These are phyloP conservation scores for Podaxis sp. DNA, from an alignment of 768 basidiomycete species.

Conservation along the genomic window DNA sequence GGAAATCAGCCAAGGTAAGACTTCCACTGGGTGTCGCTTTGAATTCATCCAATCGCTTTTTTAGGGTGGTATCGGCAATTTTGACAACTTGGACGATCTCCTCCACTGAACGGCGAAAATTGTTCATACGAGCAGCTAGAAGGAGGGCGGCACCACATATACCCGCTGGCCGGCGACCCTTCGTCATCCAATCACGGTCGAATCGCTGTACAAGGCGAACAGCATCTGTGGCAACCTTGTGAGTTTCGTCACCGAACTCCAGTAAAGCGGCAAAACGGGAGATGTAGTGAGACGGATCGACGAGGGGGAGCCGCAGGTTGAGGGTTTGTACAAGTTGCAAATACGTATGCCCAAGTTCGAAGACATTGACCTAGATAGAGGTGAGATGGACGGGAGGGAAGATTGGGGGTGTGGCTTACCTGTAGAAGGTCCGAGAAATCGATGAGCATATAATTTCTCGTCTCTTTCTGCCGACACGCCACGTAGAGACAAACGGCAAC, in stretches of 20 bases:
- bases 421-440: conserved; percentile 97
- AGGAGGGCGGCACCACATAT: conserved; percentile 96
- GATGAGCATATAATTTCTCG: conserved; percentile 93
- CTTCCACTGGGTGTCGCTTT: conserved; percentile 83
- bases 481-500: conserved; percentile 96
- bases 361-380: conserved; percentile 82
- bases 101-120: conserved; percentile 88
- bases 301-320: conserved; percentile 79
- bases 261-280: conserved; percentile 92
- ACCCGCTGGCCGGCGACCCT: conserved; percentile 92
- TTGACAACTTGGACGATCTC: conserved; percentile 99
- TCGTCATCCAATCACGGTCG: conserved; percentile 96
- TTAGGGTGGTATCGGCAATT: conserved; percentile 93
- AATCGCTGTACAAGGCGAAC: conserved; percentile 91
- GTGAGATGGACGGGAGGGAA: neutral
- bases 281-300: conserved; percentile 97
- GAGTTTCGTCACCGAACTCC: conserved; percentile 94
- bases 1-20: conserved; percentile 86
- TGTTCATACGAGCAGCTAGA: conserved; percentile 97
- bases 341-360: conserved; percentile 94
- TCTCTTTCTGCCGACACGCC: conserved; percentile 89
- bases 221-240: conserved; percentile 90
- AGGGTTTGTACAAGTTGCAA: conserved; percentile 90
- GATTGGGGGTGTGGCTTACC: conserved; percentile 37
- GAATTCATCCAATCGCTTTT: conserved; percentile 94